Conservation (phyloP, 1,284 basidiomycete genomes). For the Ceratobasidium sp. region DNA sequence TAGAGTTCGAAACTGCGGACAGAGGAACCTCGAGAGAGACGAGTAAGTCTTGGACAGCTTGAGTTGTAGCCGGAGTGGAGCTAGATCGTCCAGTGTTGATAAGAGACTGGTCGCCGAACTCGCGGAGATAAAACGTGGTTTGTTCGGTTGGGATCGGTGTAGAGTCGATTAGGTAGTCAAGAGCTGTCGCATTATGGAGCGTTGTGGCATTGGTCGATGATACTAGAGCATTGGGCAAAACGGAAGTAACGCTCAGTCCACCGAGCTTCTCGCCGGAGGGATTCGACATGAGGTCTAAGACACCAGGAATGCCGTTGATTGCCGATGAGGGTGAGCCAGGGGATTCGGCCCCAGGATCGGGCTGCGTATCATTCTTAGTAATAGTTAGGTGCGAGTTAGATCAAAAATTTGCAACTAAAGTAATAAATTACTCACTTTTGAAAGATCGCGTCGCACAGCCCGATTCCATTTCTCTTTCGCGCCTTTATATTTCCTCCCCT, state of each 20-base stretch:
- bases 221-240: background rate
- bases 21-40: slow-evolving; percentile 19
- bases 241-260: background rate
- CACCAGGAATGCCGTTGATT: background rate
- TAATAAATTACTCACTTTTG: background rate
- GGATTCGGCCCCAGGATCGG: background rate
- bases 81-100: background rate
- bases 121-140: slow-evolving; percentile 19
- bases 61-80: background rate
- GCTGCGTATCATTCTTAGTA: background rate
- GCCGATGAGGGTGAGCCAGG: background rate
- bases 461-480: background rate
- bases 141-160: slow-evolving; percentile 16
- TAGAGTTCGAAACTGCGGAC: too few species aligned
- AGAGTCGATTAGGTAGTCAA: slow-evolving; percentile 14
- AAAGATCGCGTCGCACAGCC: background rate
- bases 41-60: slow-evolving; percentile 5
- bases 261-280: slow-evolving; percentile 3
- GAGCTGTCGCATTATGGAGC: background rate
- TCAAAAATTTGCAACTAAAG: background rate
- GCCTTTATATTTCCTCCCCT: background rate
- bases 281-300: slow-evolving; percentile 13
- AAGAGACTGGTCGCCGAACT: slow-evolving; percentile 1
- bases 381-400: too few species aligned
- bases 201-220: background rate